Evolutionary conservation across 192 early-diverging fungal species (phyloP).

Genomic region (Rhizoclosmatium globosum): DNA sequence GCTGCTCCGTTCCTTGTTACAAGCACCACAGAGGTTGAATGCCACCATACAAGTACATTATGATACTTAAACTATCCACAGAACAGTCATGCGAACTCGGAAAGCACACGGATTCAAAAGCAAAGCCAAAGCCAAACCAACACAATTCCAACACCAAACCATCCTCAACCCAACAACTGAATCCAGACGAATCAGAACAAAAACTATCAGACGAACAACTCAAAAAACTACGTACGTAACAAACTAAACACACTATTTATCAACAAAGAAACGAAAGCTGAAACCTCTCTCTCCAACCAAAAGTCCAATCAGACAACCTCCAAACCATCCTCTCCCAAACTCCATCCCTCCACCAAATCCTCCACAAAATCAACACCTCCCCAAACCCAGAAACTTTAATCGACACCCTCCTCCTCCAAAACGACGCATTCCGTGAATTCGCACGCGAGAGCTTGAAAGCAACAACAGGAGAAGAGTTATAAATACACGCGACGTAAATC

Average conservation of each 20-base stretch:
- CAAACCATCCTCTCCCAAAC: not conserved
- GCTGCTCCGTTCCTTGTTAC: conserved; percentile 20
- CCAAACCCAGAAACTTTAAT: conserved; percentile 8
- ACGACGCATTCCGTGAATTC: not conserved
- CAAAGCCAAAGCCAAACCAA: not conserved
- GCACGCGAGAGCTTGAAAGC: not conserved
- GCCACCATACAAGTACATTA: not conserved
- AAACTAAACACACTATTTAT: not conserved
- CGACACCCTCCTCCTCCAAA: not conserved
- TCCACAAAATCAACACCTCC: not conserved
- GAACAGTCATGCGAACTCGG: no score
- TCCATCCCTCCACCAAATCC: not conserved
- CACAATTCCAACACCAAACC: not conserved
- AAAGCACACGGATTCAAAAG: no score
- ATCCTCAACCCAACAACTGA: not conserved
- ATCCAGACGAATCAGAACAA: not conserved
- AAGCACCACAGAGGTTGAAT: conserved; percentile 9
- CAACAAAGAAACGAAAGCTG: not conserved
- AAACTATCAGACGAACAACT: conserved; percentile 12
- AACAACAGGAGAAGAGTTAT: conserved; percentile 2
- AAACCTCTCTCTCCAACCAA: not conserved
- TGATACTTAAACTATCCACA: not conserved
- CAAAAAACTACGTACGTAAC: conserved; percentile 12
- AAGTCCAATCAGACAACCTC: not conserved
- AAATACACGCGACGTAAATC: conserved; percentile 82